Evolutionary conservation across 2,329 filamentous ascomycete genomes (phyloP).

Genomic region (Podosphaera aphanis): DNA sequence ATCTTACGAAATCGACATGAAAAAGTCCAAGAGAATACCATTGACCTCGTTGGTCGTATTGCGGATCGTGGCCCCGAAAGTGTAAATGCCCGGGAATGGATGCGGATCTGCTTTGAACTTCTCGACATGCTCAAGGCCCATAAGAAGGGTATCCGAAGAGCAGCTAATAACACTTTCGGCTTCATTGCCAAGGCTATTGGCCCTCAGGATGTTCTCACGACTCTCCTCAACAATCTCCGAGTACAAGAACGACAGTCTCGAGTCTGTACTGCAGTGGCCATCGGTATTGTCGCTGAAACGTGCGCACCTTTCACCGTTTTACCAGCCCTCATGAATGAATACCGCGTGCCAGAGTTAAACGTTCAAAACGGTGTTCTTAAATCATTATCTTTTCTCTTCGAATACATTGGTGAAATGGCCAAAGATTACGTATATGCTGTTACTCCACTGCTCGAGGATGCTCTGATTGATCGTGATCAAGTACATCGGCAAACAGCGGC

Average conservation of each 20-base stretch:
- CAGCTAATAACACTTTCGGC: slow-evolving; percentile 97
- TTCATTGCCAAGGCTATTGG: slow-evolving; percentile 99
- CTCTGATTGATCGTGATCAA: slow-evolving; percentile 91
- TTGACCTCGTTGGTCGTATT: slow-evolving; percentile 91
- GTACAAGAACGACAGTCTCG: slow-evolving; percentile 95
- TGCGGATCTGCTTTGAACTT: slow-evolving; percentile 97
- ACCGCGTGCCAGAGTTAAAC: slow-evolving; percentile 91
- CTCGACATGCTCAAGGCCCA: slow-evolving; percentile 98
- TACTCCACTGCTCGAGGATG: slow-evolving; percentile 83
- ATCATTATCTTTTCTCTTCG: slow-evolving; percentile 86
- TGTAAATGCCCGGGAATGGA: slow-evolving; percentile 95
- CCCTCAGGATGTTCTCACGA: slow-evolving; percentile 88
- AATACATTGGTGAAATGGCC: slow-evolving; percentile 98
- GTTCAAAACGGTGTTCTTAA: slow-evolving; percentile 98
- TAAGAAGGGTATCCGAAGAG: slow-evolving; percentile 95
- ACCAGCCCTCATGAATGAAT: slow-evolving; percentile 98
- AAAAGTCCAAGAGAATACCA: slow-evolving; percentile 98
- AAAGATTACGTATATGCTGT: slow-evolving; percentile 99
- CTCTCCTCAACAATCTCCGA: slow-evolving; percentile 82
- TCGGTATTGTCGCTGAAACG: slow-evolving; percentile 94
- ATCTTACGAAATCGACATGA: slow-evolving; percentile 96
- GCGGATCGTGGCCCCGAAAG: slow-evolving; percentile 90
- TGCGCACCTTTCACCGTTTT: slow-evolving; percentile 96
- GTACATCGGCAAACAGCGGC: slow-evolving; percentile 94
- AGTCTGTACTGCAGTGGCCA: slow-evolving; percentile 94